Evolutionary conservation across 495 filamentous ascomycete genomes (phyloP).

Genomic region (Penicillium fimorum): DNA sequence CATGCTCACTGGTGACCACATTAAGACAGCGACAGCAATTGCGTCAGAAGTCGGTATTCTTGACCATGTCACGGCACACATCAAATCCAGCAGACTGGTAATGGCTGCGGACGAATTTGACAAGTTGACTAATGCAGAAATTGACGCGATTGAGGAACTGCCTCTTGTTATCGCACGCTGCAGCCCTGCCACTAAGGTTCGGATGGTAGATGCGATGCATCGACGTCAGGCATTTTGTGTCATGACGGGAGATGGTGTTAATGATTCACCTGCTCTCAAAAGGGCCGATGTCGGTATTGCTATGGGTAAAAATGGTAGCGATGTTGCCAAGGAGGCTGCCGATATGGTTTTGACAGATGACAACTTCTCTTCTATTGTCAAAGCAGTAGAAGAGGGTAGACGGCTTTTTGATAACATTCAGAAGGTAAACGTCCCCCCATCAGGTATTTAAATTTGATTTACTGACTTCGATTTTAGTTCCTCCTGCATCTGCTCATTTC

Average conservation of each 20-base stretch:
- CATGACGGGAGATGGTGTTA: constrained; percentile 83
- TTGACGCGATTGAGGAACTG: constrained; percentile 59
- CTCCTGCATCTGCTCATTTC: constrained; percentile 69
- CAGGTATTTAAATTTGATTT: not conserved
- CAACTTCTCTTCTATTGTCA: constrained; percentile 78
- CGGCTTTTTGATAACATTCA: constrained; percentile 80
- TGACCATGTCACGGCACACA: constrained; percentile 42
- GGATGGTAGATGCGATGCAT: constrained; percentile 71
- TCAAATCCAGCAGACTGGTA: constrained; percentile 50
- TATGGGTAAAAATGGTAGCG: constrained; percentile 79
- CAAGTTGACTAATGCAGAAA: constrained; percentile 54
- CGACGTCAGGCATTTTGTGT: constrained; percentile 62
- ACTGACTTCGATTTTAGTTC: constrained; percentile 40
- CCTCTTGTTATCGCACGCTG: constrained; percentile 70
- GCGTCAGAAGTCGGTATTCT: constrained; percentile 65
- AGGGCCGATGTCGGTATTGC: constrained; percentile 81
- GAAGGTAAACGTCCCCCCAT: constrained; percentile 42
- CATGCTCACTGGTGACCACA: constrained; percentile 69
- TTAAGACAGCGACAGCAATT: constrained; percentile 60
- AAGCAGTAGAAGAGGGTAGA: constrained; percentile 68
- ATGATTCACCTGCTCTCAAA: constrained; percentile 77
- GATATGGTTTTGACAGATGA: constrained; percentile 89
- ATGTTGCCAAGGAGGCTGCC: constrained; percentile 86
- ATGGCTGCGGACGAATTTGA: constrained; percentile 68
- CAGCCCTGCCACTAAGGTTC: constrained; percentile 65